phyloP scores from a whole-genome alignment of 2,329 filamentous ascomycete genomes.

The Scytalidium sp. region DNA sequence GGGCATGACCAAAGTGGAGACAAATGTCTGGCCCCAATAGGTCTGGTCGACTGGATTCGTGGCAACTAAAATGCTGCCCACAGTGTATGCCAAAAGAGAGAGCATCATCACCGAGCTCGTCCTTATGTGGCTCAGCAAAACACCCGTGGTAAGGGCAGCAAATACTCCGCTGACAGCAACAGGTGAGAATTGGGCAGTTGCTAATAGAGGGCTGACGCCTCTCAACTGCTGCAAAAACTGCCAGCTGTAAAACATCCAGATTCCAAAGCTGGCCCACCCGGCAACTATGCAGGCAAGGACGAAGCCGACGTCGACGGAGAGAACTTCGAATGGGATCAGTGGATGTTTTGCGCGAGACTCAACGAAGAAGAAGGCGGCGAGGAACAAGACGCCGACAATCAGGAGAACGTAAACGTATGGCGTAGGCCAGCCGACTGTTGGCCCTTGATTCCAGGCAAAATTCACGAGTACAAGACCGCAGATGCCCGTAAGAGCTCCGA shows the following conservation, averaged over 20 bases:
- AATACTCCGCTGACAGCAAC: slow-evolving; percentile 25
- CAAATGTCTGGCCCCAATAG: slow-evolving; percentile 64
- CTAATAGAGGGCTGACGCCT: slow-evolving; percentile 25
- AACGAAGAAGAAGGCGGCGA: slow-evolving; percentile 52
- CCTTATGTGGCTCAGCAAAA: slow-evolving; percentile 27
- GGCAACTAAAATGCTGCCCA: slow-evolving; percentile 36
- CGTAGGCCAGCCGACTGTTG: slow-evolving; percentile 19
- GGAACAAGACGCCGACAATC: slow-evolving; percentile 52
- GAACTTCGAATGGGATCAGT: slow-evolving; percentile 53
- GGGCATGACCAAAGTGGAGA: slow-evolving; percentile 53
- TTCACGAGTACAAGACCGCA: slow-evolving; percentile 47
- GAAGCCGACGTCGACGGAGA: slow-evolving; percentile 47
- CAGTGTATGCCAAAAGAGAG: slow-evolving; percentile 33
- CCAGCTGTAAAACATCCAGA: slow-evolving; percentile 25
- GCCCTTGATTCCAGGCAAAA: slow-evolving; percentile 43
- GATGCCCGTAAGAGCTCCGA: slow-evolving; percentile 43
- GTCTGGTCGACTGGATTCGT: slow-evolving; percentile 50
- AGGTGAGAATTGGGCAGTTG: slow-evolving; percentile 25
- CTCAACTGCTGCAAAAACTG: slow-evolving; percentile 22
- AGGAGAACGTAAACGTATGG: slow-evolving; percentile 39
- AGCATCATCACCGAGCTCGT: slow-evolving; percentile 33
- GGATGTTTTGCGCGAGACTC: slow-evolving; percentile 47
- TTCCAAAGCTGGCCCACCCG: slow-evolving; percentile 25
- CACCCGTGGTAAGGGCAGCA: slow-evolving; percentile 32
- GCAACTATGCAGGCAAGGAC: slow-evolving; percentile 28